Evolutionary conservation across 768 basidiomycete genomes (phyloP), one percentile per base, ranked within the genome.

Genomic region (Crucibulum laeve): DNA sequence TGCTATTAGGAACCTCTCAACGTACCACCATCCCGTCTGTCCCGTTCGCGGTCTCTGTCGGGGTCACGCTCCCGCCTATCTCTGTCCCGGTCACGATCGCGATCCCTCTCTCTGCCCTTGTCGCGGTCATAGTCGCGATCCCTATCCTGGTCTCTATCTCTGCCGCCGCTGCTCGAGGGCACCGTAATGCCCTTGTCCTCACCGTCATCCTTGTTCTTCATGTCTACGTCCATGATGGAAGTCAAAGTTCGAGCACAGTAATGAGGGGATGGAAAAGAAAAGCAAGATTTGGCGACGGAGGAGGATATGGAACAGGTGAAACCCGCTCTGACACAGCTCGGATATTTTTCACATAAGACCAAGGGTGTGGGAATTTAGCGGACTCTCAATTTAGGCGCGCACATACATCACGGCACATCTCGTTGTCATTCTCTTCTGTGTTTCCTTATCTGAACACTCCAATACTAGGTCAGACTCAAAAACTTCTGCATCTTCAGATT

Each of bases 171-270:
- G 44, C n/a, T n/a, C n/a, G 56, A 53, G 44, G 67, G 66, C 34
- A 60, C 63, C 22, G 64, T 54, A 47, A 64, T 65, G 15, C 58
- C 67, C 64, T 85, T 84, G 47, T 84, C 84, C 35, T 85, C 84
- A 5, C 70, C 64, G 49, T 87, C 82, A 44, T 87, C 84, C 61
- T 87, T 88, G 57, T 63, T 70, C 63, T 85, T 84, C 84, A 87
- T 87, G 54, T 89, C 87, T 51, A 88, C 76, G 60, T 89, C 87
- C 87, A 89, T 89, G 37, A 18, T 42, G 37, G 42, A 42, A n/a
- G 24, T 6, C 15, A 6, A 25, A 25, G 22, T 8, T 24, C 34
- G 18, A 24, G 6, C 25, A 26, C 19, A n/a, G 24, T 40, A 18
- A 14, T 26, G 46, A 41, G 19, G 21, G 41, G 25, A 28, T 45